Base-by-base conservation (phyloP, 805 yeast species). In the Lipomyces lipofer region DNA sequence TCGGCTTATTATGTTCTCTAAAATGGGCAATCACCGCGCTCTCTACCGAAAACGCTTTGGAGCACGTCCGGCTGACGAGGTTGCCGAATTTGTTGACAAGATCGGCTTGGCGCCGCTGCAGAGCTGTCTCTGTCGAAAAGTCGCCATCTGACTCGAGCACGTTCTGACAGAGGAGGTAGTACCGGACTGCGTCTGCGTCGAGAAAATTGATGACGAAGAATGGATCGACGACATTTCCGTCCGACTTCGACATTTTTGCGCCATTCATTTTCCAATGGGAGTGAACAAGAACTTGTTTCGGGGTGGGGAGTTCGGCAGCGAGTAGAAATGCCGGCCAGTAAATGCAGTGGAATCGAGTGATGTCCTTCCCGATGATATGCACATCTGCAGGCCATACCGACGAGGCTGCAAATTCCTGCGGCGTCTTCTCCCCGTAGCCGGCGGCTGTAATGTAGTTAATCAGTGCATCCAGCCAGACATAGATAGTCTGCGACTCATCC, bases 391-490 rank as follows among this genome's bases (percentile, higher is more conserved):
- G 87, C 86, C 86, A 83, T 13, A 70, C 66, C 15, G 56, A n/a
- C 27, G 63, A 47, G 30, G 64, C 43, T 33, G 56, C 51, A 15
- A 59, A 62, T 22, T 58, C 67, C 4, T 63, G 51, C 5, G 24
- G n/a, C 3, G 51, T 17, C 8, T 6, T 7, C 21, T 67, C 60
- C 1, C 85, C 84, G 46, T 78, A 86, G 1, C 88, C 88, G 2
- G 81, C 73, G 1, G 88, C 78, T 1, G 97, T 87, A 3, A 89
- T 51, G 66, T 94, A 94, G 69, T 90, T 94, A 42, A 86, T 76
- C 43, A 94, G 75, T 0, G 99, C 99, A 72, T 94, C 99, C 56
- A 94, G 85, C 99, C 99, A 94, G 13, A 94, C 99, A 65, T 94
- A 94, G 49, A 94, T 83, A 45, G 79, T 84, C 67, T 92, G 98